phyloP scores from a whole-genome alignment of 2,329 filamentous ascomycete genomes.

The Neospermospora avenae region DNA sequence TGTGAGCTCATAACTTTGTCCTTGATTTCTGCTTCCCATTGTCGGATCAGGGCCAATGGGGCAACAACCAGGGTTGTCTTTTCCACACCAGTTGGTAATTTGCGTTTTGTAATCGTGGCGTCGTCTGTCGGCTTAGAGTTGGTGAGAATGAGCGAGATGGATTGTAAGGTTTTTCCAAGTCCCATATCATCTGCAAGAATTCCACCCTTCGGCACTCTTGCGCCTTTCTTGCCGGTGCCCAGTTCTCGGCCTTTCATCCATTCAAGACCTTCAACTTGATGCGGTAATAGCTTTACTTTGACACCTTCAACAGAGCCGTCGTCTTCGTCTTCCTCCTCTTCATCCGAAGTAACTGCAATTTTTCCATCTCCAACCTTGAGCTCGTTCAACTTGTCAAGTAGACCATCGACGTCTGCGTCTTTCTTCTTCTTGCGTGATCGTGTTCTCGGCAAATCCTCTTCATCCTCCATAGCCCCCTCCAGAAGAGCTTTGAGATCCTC shows the following conservation, averaged over 20 bases:
- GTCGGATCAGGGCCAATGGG: constrained; percentile 88
- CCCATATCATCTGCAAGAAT: constrained; percentile 98
- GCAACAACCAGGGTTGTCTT: constrained; percentile 89
- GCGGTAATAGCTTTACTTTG: constrained; percentile 82
- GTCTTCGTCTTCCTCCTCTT: constrained; percentile 50
- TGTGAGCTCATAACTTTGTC: constrained; percentile 71
- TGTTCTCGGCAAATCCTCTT: constrained; percentile 43
- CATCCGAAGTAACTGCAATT: constrained; percentile 38
- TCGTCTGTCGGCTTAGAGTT: constrained; percentile 69
- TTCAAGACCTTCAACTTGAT: constrained; percentile 88
- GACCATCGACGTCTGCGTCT: constrained; percentile 31
- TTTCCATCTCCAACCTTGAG: constrained; percentile 42
- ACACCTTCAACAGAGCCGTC: constrained; percentile 74
- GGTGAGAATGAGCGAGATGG: constrained; percentile 80
- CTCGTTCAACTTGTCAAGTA: constrained; percentile 37
- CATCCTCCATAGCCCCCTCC: constrained; percentile 76
- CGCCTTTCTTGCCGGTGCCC: constrained; percentile 75
- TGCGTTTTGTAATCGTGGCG: constrained; percentile 59
- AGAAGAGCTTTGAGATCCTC: constrained; percentile 79
- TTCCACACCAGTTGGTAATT: constrained; percentile 64
- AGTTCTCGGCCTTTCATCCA: constrained; percentile 96
- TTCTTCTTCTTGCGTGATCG: constrained; percentile 39
- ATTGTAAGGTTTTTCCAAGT: constrained; percentile 92
- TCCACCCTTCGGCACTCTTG: constrained; percentile 77
- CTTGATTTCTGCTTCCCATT: constrained; percentile 93